Evolutionary conservation across 257 asterid genomes (phyloP), one percentile per base, ranked within the genome.

Genomic region (Lavandula angustifolia): DNA sequence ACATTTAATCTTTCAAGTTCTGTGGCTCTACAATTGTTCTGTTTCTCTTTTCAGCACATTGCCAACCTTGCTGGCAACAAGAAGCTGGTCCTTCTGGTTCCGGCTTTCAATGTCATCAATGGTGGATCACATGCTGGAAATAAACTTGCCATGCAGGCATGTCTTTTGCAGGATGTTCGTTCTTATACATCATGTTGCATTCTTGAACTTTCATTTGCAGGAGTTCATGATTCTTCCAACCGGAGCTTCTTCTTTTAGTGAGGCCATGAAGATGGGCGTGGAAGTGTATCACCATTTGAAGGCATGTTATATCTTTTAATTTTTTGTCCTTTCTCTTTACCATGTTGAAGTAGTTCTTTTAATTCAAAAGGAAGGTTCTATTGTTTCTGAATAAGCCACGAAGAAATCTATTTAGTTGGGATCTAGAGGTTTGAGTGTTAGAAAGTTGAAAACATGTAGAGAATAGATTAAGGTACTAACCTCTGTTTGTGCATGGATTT

Each of bases 71-170:
- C 98, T 58, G 96, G 98, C 46, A 91, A 91, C 86, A 91, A 85
- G 82, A 88, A 86, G 80, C 74, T 91, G 75, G 95, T 91, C 61
- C 84, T 91, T 54, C 98, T 95, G 6, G 98, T 91, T 54, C 98
- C 98, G 43, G 98, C 98, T 57, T 91, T 91, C 81, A 91, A 91
- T 76, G 98, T 91, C 38, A 91, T 91, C 69, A 91, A 91, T 51
- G 98, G 98, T 76, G 98, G 96, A 76, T 91, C 98, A 11, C 98
- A 88, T 75, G 98, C 98, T 5, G 98, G 98, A 44, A 91, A 91
- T 84, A 91, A 91, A 74, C 98, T 91, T 52, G 98, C 98, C 49
- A 91, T 91, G 98, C 98, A 89, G 96, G 96, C 72, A 74, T 73
- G 79, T 61, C 31, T 68, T 18, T 34, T 27, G 29, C 12, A 41